phyloP scores from a whole-genome alignment of 2,329 filamentous ascomycete species.

The Penicillium polonicum region DNA sequence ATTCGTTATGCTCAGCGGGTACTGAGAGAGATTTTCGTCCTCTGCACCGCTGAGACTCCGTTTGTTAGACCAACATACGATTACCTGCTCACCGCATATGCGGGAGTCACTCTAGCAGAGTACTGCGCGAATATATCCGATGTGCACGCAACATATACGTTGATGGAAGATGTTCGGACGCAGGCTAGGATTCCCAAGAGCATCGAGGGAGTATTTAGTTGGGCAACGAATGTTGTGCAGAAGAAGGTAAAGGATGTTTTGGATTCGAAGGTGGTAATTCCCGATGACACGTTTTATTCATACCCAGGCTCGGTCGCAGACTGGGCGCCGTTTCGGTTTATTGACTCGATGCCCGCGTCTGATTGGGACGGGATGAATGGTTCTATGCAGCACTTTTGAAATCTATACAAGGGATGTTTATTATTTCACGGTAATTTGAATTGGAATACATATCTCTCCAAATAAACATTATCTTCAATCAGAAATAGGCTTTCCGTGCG shows the following conservation, averaged over 20 bases:
- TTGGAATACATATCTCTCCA: background rate
- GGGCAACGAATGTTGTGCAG: slow-evolving; percentile 10
- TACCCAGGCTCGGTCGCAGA: slow-evolving; percentile 5
- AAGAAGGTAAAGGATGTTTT: slow-evolving; percentile 7
- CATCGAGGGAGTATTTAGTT: slow-evolving; percentile 9
- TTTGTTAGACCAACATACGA: slow-evolving; percentile 9
- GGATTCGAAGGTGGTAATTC: slow-evolving; percentile 2
- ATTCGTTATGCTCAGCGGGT: slow-evolving; percentile 7
- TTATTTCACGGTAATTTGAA: background rate
- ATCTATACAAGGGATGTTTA: background rate
- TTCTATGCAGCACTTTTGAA: slow-evolving; percentile 4
- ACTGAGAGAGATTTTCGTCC: slow-evolving; percentile 5
- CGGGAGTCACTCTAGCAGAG: slow-evolving; percentile 9
- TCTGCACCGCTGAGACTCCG: background rate
- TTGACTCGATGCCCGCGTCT: slow-evolving; percentile 8
- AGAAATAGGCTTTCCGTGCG: slow-evolving; percentile 2
- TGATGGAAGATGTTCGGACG: slow-evolving; percentile 12
- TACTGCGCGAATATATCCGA: slow-evolving; percentile 6
- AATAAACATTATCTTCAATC: background rate
- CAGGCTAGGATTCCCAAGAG: slow-evolving; percentile 9
- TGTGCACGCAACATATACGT: slow-evolving; percentile 10
- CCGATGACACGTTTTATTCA: slow-evolving; percentile 7
- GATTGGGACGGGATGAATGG: slow-evolving; percentile 5
- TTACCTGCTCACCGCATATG: slow-evolving; percentile 9
- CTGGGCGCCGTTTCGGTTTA: slow-evolving; percentile 13